Conservation (phyloP, 768 basidiomycete species). For the Leccinellum luteum region DNA sequence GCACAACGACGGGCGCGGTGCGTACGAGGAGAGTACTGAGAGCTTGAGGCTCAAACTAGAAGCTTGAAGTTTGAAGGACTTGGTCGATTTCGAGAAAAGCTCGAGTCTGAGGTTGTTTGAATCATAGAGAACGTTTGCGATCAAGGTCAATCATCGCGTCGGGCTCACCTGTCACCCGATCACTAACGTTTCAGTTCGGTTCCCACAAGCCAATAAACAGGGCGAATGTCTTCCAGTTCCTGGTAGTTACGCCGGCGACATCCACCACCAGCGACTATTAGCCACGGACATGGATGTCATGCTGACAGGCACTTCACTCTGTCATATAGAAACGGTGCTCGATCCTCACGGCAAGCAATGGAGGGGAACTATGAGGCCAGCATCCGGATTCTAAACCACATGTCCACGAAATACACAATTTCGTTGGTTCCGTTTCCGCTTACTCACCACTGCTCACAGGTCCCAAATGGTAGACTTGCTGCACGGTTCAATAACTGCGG, state of each 20-base stretch:
- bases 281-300: not conserved
- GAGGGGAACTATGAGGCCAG: not conserved
- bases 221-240: not conserved
- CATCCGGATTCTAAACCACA: not conserved
- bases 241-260: not conserved
- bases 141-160: not conserved
- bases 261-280: not conserved
- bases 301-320: not conserved
- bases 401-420: not conserved
- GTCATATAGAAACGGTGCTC: not conserved
- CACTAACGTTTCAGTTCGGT: not conserved
- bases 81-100: too few species aligned
- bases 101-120: not conserved
- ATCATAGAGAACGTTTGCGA: not conserved
- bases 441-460: not conserved
- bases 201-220: not conserved
- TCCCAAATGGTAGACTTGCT: not conserved
- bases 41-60: not conserved
- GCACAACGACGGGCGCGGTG: not conserved
- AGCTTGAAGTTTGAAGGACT: not conserved
- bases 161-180: not conserved
- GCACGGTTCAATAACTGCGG: not conserved
- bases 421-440: not conserved
- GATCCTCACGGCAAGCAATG: not conserved
- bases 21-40: not conserved